Percentiles rank a stretch among this genome's conserved stretches.
phyloP scores from a whole-genome alignment of 768 basidiomycete species.

The Suillus bovinus region DNA sequence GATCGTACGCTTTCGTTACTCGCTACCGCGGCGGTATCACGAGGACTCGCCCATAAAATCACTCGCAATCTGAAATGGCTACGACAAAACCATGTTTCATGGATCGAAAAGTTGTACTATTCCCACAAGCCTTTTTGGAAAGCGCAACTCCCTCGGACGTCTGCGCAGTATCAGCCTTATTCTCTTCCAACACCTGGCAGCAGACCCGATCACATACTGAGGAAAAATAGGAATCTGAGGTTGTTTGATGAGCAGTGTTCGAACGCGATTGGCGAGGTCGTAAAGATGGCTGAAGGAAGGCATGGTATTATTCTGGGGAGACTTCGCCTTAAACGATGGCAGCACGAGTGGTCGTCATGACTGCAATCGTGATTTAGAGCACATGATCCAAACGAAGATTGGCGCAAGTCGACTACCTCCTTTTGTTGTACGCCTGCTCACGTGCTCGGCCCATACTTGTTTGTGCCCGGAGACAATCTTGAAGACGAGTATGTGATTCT shows the following conservation, averaged over 20 bases:
- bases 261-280: slow-evolving; percentile 51
- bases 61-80: slow-evolving; percentile 52
- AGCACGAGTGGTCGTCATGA: slow-evolving; percentile 11
- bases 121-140: slow-evolving; percentile 37
- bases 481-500: neutral
- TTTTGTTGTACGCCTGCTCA: neutral
- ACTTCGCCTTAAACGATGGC: slow-evolving; percentile 33
- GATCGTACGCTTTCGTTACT: slow-evolving; percentile 66
- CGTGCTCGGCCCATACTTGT: neutral
- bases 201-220: slow-evolving; percentile 17
- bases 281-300: slow-evolving; percentile 60
- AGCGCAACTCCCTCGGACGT: slow-evolving; percentile 29
- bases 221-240: slow-evolving; percentile 24
- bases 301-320: slow-evolving; percentile 52
- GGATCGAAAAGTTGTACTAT: slow-evolving; percentile 22
- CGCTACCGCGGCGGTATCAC: slow-evolving; percentile 58
- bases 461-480: neutral
- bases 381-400: neutral
- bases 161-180: slow-evolving; percentile 24
- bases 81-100: slow-evolving; percentile 28
- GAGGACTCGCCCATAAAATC: slow-evolving; percentile 60
- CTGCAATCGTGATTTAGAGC: neutral
- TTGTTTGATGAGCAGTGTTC: slow-evolving; percentile 40
- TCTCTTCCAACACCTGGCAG: slow-evolving; percentile 12
- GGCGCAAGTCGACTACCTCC: neutral